Evolutionary conservation across 2,329 filamentous ascomycete genomes (phyloP).

Genomic region (Hymenoscyphus linearis): DNA sequence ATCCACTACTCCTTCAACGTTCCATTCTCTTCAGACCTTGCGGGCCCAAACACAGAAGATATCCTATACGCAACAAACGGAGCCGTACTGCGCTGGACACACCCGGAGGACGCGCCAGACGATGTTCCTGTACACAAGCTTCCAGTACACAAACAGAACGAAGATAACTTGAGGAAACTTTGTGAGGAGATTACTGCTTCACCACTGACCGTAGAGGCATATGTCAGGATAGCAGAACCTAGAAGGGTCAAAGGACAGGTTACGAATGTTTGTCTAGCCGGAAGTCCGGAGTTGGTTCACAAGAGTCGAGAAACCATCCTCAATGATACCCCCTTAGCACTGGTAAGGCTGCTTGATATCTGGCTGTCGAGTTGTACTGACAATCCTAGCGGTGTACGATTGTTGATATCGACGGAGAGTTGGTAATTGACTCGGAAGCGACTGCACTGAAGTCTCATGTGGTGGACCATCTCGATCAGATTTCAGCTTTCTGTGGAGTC

Average conservation of each 20-base stretch:
- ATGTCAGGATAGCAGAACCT: constrained; percentile 76
- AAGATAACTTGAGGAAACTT: constrained; percentile 70
- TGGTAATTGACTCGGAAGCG: constrained; percentile 70
- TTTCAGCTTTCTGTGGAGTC: constrained; percentile 83
- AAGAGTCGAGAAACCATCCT: constrained; percentile 85
- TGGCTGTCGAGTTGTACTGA: constrained; percentile 23
- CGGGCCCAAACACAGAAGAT: constrained; percentile 89
- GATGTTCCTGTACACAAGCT: constrained; percentile 81
- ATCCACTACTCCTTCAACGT: constrained; percentile 97
- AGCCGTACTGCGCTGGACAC: constrained; percentile 87
- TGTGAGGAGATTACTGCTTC: constrained; percentile 77
- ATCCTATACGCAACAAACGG: constrained; percentile 87
- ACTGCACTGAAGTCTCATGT: constrained; percentile 69
- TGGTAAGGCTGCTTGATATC: constrained; percentile 57
- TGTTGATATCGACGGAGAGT: constrained; percentile 86
- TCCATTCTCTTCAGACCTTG: constrained; percentile 86
- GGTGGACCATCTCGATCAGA: constrained; percentile 77
- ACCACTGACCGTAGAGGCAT: constrained; percentile 70
- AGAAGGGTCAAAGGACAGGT: constrained; percentile 64
- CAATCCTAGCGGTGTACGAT: constrained; percentile 73
- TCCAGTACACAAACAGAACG: constrained; percentile 85
- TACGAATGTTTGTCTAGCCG: constrained; percentile 87
- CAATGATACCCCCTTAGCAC: constrained; percentile 84
- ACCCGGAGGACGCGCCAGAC: constrained; percentile 80
- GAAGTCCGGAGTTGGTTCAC: constrained; percentile 79